Base-by-base conservation (phyloP, 2,329 filamentous ascomycete species). In the Nannizziopsis barbatae region DNA sequence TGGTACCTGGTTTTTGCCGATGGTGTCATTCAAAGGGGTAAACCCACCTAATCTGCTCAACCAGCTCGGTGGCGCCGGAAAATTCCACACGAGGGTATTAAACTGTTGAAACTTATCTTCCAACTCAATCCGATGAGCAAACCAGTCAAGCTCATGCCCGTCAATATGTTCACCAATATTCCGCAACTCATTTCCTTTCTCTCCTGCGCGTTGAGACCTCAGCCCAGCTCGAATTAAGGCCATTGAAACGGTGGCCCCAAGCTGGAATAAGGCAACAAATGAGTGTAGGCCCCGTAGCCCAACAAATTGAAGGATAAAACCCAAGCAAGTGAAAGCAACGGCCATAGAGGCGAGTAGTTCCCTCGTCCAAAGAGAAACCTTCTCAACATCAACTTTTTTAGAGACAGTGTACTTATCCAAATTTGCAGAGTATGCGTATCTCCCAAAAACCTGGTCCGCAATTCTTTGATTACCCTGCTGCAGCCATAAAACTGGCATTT, bases 231-330 rank as follows among this genome's bases (percentile, higher is more conserved):
- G 42, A 11, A 45, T 7, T 14, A 45, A 15, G 17, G 32, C 33
- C 42, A 45, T 45, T 15, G 20, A 3, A 3, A 45, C 11, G 9
- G 42, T 45, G 14, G 33, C 33, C 27, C 31, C 42, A 15, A 45
- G 42, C 32, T 45, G 42, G 18, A 30, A 37, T 20, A 45, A 14
- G 5, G 42, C 32, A 2, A 45, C 42, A 38, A 38, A 45, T 15
- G 64, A 56, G 43, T 68, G 63, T 5, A 68, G 54, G 1, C 62
- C 65, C 40, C 66, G 57, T 1, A 66, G 54, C 1, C 66, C 66
- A 6, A 69, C 54, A 27, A 70, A 70, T 45, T 70, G 66, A 1
- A 63, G 41, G 3, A 68, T 52, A 14, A 65, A 69, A 1, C 65
- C 66, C 2, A 60, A 1, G 9, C 64, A 48, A 0, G 64, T 64